These are phyloP conservation scores for Pseudoscleropodium purum DNA, from an alignment of 225 moss, liverwort and hornwort genomes.

Conservation along the genomic window DNA sequence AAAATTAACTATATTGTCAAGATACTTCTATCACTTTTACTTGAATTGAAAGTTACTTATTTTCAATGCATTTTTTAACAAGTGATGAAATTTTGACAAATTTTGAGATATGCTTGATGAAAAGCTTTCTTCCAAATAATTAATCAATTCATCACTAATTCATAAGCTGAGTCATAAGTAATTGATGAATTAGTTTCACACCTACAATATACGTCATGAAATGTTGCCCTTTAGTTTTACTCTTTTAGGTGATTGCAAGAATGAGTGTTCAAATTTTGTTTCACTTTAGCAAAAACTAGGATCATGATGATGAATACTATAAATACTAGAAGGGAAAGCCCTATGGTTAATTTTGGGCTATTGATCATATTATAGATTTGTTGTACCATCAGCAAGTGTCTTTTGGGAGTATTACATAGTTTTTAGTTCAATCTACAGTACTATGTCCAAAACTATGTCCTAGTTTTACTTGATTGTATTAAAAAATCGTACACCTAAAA, in stretches of 20 bases:
- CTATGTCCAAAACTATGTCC: too few relatives aligned
- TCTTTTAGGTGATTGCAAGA: not conserved
- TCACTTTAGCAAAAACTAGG: not conserved
- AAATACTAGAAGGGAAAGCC: not conserved
- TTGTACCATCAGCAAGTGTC: too few relatives aligned
- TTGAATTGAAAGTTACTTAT: not conserved
- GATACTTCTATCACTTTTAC: not conserved
- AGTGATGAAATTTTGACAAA: not conserved
- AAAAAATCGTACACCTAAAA: too few relatives aligned
- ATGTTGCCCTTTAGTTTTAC: not conserved
- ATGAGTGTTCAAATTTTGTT: not conserved
- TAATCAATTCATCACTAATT: not conserved
- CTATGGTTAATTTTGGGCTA: too few relatives aligned
- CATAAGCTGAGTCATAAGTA: too few relatives aligned
- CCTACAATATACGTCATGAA: not conserved
- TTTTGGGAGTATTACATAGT: not conserved
- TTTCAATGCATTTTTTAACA: not conserved
- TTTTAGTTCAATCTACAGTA: too few relatives aligned
- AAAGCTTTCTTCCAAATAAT: not conserved
- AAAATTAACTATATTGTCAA: not conserved
- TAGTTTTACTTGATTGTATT: too few relatives aligned
- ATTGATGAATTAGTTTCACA: not conserved
- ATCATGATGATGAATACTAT: rapidly evolving
- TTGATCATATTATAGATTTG: too few relatives aligned
- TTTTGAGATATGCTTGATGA: not conserved